Evolutionary conservation across 2,329 filamentous ascomycete species (phyloP), one percentile per base, ranked within the genome.

Genomic region (Colletotrichum ledebouriae): DNA sequence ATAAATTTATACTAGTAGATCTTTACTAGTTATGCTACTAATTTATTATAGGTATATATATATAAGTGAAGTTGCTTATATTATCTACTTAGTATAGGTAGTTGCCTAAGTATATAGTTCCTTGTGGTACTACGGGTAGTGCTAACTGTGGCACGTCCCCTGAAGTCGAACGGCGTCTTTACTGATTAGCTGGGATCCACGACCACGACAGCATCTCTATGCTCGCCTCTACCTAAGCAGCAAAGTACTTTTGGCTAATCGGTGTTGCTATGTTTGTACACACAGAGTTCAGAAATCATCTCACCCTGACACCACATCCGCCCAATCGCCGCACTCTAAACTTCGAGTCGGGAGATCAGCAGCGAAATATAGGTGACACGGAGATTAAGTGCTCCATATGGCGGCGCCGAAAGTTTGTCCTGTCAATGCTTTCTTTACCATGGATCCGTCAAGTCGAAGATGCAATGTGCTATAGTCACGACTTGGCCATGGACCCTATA

Each of bases 381-480:
- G 49, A 46, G 6, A 33, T n/a, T 17, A 13, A 46, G n/a, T 11
- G 22, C 49, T 42, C 49, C 49, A 37, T 11, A 58, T 39, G 59
- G 59, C 59, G 41, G 50, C 37, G 25, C 59, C 59, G 59, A 63
- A 47, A 7, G 53, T 64, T 64, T 29, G 46, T 59, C 44, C 33
- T 39, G 46, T 37, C 15, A 65, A 22, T 41, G 34, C 29, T 53
- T 17, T 56, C 20, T 39, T 41, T 37, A 13, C 57, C 59, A 46
- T 61, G 49, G 44, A 53, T 61, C 25, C 34, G 22, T 53, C 29
- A n/a, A 34, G 29, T 37, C 11, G 37, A 39, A 12, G 4, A 7
- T 37, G 49, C 6, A 17, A 33, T 53, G 5, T n/a, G n/a, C 25
- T 53, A 34, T 34, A 50, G 22, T 29, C 25, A 33, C 49, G 17